Percentiles rank a stretch among this genome's conserved stretches.
Evolutionary conservation across 106 monocot genomes (phyloP).

Genomic region (Alisma plantagoaquatica): DNA sequence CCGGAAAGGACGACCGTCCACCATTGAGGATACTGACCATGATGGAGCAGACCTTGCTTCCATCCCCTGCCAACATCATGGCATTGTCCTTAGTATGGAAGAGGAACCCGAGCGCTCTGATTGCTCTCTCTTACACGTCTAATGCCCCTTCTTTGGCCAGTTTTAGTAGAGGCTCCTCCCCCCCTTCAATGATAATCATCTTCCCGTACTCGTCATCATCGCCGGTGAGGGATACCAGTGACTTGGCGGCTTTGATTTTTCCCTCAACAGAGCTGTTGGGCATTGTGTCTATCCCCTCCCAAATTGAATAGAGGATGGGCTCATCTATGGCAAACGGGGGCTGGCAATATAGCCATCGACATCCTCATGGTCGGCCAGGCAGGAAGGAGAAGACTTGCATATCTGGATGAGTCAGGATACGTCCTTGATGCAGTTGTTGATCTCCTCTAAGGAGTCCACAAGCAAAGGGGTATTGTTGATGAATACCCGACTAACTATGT

Average conservation of each 20-base stretch:
- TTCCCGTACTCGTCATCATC: not conserved
- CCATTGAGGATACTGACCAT: not conserved
- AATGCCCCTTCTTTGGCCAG: not conserved
- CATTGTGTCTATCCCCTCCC: not conserved
- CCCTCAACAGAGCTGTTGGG: not conserved
- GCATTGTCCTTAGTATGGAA: not conserved
- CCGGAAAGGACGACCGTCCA: not conserved
- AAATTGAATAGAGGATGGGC: not conserved
- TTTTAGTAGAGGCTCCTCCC: not conserved
- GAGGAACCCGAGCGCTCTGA: not conserved
- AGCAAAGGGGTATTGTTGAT: too few species aligned
- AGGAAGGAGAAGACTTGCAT: too few species aligned
- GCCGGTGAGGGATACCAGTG: not conserved
- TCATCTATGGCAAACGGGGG: not conserved
- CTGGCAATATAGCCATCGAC: too few species aligned
- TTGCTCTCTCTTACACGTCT: not conserved
- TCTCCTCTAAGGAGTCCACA: too few species aligned
- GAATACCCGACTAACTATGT: too few species aligned
- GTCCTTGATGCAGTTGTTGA: too few species aligned
- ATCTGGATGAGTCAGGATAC: too few species aligned
- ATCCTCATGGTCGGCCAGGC: too few species aligned
- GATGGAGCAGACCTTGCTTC: not conserved
- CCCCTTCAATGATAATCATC: not conserved
- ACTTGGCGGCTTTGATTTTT: not conserved
- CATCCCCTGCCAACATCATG: not conserved